phyloP scores from a whole-genome alignment of 345 rosid species.

The Nephelium lappaceum region DNA sequence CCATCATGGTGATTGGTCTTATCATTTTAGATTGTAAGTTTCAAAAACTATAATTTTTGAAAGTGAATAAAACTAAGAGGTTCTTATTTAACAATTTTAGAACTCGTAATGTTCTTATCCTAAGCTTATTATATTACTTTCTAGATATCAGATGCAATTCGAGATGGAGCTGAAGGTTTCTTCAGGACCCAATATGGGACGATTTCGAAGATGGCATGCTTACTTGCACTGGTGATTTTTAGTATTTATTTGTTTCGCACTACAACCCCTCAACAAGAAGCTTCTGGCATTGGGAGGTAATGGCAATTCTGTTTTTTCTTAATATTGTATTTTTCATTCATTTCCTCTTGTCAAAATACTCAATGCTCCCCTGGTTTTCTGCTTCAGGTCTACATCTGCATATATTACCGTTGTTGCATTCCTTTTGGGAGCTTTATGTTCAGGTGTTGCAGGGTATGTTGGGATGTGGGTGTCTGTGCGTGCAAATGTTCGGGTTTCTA shows the following conservation, averaged over 20 bases:
- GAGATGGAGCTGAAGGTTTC: constrained; percentile 99
- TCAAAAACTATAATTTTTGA: background rate
- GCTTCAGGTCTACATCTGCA: constrained; percentile 74
- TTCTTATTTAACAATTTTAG: background rate
- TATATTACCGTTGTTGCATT: constrained; percentile 92
- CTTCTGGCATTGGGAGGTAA: constrained; percentile 97
- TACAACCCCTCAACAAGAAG: constrained; percentile 92
- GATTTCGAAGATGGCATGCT: constrained; percentile 92
- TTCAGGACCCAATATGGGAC: constrained; percentile 97
- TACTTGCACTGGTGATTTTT: constrained; percentile 88
- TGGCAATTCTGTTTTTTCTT: constrained; percentile 12
- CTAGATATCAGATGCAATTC: constrained; percentile 98
- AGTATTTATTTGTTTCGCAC: constrained; percentile 83
- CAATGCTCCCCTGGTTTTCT: constrained; percentile 27
- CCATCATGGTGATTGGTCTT: background rate
- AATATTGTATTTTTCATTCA: constrained; percentile 7
- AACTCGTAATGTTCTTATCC: constrained; percentile 17
- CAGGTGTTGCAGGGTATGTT: constrained; percentile 94
- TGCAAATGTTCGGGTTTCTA: constrained; percentile 97
- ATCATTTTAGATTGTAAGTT: background rate
- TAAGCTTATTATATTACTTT: constrained; percentile 39
- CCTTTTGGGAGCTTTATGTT: constrained; percentile 93
- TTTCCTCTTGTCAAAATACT: background rate
- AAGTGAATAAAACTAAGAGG: background rate
- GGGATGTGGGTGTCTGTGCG: constrained; percentile 99